Percentiles rank a stretch among this genome's conserved stretches.
These are phyloP conservation scores for Teunomyces tritomae DNA, from an alignment of 805 yeast species.

Conservation along the genomic window DNA sequence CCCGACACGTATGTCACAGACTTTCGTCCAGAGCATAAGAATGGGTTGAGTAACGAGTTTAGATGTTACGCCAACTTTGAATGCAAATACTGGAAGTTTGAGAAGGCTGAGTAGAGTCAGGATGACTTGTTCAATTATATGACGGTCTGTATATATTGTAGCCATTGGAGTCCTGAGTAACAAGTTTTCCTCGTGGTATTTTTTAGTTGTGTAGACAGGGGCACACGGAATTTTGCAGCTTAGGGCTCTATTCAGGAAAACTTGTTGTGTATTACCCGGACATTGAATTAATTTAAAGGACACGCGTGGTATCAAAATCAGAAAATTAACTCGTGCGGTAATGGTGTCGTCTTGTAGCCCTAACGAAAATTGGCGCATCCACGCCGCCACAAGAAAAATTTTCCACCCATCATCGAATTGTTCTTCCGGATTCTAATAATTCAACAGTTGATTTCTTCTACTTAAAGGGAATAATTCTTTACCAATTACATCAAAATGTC, in stretches of 20 bases:
- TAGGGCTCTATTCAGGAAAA: background rate
- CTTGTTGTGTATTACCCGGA: background rate
- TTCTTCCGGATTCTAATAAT: conserved; percentile 1
- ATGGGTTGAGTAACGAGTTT: conserved; percentile 85
- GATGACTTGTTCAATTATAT: background rate
- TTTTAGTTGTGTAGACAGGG: background rate
- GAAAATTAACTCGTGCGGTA: background rate
- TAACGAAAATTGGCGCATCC: background rate
- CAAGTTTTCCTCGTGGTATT: no score
- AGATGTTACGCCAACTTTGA: conserved; percentile 81
- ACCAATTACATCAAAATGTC: conserved; percentile 48
- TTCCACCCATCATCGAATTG: conserved; percentile 2
- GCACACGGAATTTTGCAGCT: background rate
- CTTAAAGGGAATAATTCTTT: conserved; percentile 4
- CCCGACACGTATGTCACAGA: conserved; percentile 63
- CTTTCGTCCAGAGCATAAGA: conserved; percentile 76
- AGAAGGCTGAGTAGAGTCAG: background rate
- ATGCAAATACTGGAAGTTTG: conserved; percentile 62
- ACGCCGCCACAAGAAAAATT: conserved; percentile 1
- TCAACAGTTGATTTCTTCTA: conserved; percentile 5
- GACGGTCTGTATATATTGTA: background rate
- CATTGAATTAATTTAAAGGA: background rate
- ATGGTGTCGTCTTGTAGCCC: background rate
- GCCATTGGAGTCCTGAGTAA: background rate
- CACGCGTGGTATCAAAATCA: background rate